Conservation (phyloP, 768 basidiomycete genomes). For the Agaricus subrufescens region DNA sequence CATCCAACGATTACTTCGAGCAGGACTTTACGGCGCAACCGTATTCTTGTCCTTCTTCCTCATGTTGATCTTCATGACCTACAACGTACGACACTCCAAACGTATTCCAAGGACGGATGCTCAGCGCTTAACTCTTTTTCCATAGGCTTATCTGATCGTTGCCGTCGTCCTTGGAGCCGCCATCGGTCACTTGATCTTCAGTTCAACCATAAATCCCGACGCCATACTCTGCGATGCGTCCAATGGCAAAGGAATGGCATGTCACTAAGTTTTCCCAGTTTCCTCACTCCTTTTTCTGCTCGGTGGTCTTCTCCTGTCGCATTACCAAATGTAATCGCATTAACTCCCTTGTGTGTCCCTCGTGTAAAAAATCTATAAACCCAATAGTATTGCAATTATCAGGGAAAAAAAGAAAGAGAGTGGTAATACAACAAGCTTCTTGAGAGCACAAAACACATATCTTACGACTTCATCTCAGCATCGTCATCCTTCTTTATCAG, state of each 20-base stretch:
- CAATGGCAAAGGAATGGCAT: conserved; percentile 68
- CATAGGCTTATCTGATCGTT: conserved; percentile 78
- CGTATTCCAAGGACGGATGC: neutral
- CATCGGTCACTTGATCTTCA: conserved; percentile 78
- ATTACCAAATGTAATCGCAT: too few relatives aligned
- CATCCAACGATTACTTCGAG: conserved; percentile 50
- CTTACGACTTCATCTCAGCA: conserved; percentile 64
- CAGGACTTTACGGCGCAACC: conserved; percentile 66
- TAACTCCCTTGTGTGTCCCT: neutral
- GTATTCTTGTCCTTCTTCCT: conserved; percentile 84
- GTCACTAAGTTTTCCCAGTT: conserved; percentile 47
- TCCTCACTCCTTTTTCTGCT: neutral
- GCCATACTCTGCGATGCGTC: conserved; percentile 39
- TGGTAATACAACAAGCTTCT: conserved; percentile 22
- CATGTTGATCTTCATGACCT: conserved; percentile 97
- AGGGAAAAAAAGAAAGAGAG: conserved; percentile 43
- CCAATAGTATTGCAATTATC: conserved; percentile 47
- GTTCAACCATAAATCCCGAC: conserved; percentile 58
- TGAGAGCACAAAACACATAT: neutral
- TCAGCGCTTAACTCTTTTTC: neutral
- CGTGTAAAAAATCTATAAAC: too few relatives aligned
- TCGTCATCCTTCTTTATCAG: conserved; percentile 88
- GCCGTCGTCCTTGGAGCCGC: conserved; percentile 82
- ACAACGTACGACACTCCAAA: conserved; percentile 62
- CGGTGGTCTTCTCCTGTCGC: neutral